Conservation (phyloP, 208 protist genomes). For the Trypanosomatidae sp. region DNA sequence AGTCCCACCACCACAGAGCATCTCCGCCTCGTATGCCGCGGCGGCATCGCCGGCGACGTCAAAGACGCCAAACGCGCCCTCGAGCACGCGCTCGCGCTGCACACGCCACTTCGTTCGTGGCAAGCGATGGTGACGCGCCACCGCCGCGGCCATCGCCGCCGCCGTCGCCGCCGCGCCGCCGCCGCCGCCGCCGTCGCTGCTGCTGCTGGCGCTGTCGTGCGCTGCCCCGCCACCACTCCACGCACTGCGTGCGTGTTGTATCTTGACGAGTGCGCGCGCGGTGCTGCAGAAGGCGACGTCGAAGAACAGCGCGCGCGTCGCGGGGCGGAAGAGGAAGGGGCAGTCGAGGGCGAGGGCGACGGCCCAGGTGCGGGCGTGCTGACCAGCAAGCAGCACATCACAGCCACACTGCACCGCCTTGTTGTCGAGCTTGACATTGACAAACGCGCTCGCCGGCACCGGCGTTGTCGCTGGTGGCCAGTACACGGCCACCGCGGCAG, state of each 20-base stretch:
- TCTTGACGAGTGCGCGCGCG: constrained; percentile 24
- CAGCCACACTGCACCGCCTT: constrained; percentile 74
- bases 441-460: constrained; percentile 37
- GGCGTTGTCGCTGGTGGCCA: background rate
- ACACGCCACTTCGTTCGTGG: constrained; percentile 2
- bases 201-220: constrained; percentile 5
- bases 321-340: constrained; percentile 56
- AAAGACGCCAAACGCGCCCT: too few species aligned
- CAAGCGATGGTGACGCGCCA: too few species aligned
- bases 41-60: too few species aligned
- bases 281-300: constrained; percentile 65
- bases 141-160: too few species aligned
- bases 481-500: constrained; percentile 1
- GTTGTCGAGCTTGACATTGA: constrained; percentile 59
- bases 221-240: constrained; percentile 8
- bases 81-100: background rate
- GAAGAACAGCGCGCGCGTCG: constrained; percentile 71
- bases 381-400: constrained; percentile 52
- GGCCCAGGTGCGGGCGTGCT: constrained; percentile 62
- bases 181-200: constrained; percentile 15
- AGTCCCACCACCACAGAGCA: too few species aligned
- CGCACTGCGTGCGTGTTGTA: constrained; percentile 29
- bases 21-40: too few species aligned
- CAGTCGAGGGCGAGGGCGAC: constrained; percentile 72
- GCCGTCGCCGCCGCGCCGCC: too few species aligned